These are phyloP conservation scores for Monosporascus sp. DNA, from an alignment of 2,329 filamentous ascomycete species.

Conservation along the genomic window DNA sequence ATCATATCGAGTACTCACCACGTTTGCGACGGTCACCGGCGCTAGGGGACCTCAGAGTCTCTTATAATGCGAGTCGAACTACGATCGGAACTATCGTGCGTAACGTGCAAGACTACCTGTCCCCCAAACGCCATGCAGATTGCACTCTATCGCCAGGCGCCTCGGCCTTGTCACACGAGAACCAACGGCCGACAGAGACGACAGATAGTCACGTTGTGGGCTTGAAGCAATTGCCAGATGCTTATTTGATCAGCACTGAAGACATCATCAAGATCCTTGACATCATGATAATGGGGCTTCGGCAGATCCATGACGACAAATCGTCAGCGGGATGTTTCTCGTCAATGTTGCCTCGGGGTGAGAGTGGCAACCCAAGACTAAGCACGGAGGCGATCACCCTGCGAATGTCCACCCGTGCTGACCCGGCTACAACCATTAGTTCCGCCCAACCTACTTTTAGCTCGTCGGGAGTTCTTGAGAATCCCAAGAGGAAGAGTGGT, in stretches of 20 bases:
- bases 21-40: background rate
- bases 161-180: constrained; percentile 3
- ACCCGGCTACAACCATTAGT: constrained; percentile 25
- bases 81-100: constrained; percentile 16
- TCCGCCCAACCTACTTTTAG: constrained; percentile 21
- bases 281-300: constrained; percentile 22
- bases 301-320: constrained; percentile 10
- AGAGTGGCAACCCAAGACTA: constrained; percentile 13
- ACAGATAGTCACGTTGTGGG: background rate
- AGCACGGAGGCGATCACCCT: constrained; percentile 16
- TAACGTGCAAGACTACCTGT: constrained; percentile 21
- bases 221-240: constrained; percentile 3
- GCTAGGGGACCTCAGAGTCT: background rate
- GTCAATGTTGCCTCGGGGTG: constrained; percentile 13
- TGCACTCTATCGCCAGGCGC: constrained; percentile 1
- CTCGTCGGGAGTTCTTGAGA: constrained; percentile 1
- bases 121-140: constrained; percentile 11
- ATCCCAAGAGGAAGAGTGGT: background rate
- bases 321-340: constrained; percentile 11
- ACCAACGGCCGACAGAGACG: background rate
- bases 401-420: constrained; percentile 14
- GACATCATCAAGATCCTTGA: constrained; percentile 26
- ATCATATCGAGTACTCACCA: background rate
- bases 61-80: background rate
- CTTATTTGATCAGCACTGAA: constrained; percentile 20